phyloP scores from a whole-genome alignment of 2,329 filamentous ascomycete species.

The Cladorrhinum sp. region DNA sequence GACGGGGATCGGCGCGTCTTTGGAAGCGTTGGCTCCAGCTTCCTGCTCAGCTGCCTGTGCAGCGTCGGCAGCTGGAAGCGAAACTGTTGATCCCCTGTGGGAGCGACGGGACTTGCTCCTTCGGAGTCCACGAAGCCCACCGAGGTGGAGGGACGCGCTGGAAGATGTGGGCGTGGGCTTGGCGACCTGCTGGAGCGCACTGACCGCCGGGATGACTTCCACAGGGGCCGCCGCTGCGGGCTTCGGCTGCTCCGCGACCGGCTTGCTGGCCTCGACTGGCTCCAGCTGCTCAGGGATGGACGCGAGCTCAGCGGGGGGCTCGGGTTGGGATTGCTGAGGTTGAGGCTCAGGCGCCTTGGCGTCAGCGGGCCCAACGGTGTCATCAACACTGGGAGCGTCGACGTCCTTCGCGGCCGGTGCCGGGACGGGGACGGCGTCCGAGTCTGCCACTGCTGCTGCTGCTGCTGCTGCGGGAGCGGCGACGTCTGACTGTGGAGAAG shows the following conservation, averaged over 20 bases:
- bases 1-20: conserved; percentile 16
- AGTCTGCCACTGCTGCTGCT: conserved; percentile 14
- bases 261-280: conserved; percentile 8
- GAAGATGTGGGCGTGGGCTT: conserved; percentile 2
- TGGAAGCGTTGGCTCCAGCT: background rate
- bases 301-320: conserved; percentile 22
- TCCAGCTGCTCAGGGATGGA: conserved; percentile 14
- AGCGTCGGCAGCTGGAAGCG: conserved; percentile 7
- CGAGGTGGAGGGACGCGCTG: conserved; percentile 6
- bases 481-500: background rate
- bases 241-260: conserved; percentile 3
- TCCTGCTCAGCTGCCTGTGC: conserved; percentile 5
- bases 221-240: conserved; percentile 5
- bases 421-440: conserved; percentile 20
- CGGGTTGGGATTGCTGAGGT: conserved; percentile 14
- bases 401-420: conserved; percentile 7
- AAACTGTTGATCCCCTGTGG: conserved; percentile 8
- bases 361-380: conserved; percentile 25
- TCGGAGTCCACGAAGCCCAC: background rate
- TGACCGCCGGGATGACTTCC: background rate
- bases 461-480: conserved; percentile 10
- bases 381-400: conserved; percentile 22
- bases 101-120: conserved; percentile 1
- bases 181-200: conserved; percentile 3
- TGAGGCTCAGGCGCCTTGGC: conserved; percentile 21